Base-by-base conservation (phyloP, 495 filamentous ascomycete genomes). In the Hypoxylon lienhwacheense region DNA sequence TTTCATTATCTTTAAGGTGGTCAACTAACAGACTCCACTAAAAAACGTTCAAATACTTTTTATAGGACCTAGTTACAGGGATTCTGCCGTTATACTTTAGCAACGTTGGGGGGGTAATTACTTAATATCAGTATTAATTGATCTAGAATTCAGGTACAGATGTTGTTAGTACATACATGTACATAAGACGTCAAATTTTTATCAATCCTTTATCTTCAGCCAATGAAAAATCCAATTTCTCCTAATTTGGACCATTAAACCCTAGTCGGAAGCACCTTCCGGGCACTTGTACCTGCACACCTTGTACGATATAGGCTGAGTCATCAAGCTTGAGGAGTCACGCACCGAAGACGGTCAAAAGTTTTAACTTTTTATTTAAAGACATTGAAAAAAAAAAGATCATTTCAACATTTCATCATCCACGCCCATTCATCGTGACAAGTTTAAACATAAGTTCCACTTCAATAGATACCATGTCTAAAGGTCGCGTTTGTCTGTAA, bases 401-500 rank as follows among this genome's bases (percentile, higher is more conserved):
- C 35, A 37, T 37, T 20, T 20, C 35, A 12, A 20, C 35, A 20
- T 37, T 37, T 37, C 17, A n/a, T n/a, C 21, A 37, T 20, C 35
- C 35, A 6, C 16, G 21, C 21, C 35, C n/a, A 21, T 37, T 4
- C 35, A 37, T 21, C 8, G 35, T 37, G 17, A 20, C 10, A 16
- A 20, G 10, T n/a, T 0, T 6, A 2, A 16, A 37, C 10, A 20
- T 20, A 21, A n/a, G n/a, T n/a, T 37, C 19, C 35, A 12, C 10
- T 20, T 37, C 17, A 2, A 37, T 21, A 21, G 17, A 12, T 20
- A 21, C 17, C 50, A 67, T 67, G 72, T 70, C 70, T 50, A 73
- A 75, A 55, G 72, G 70, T 44, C 72, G 72, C 35, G 72, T 75
- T 53, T 75, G 72, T 68, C 68, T 75, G 70, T 74, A 32, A 71